Base-by-base conservation (phyloP, 768 basidiomycete species). In the Mycena sanguinolenta region DNA sequence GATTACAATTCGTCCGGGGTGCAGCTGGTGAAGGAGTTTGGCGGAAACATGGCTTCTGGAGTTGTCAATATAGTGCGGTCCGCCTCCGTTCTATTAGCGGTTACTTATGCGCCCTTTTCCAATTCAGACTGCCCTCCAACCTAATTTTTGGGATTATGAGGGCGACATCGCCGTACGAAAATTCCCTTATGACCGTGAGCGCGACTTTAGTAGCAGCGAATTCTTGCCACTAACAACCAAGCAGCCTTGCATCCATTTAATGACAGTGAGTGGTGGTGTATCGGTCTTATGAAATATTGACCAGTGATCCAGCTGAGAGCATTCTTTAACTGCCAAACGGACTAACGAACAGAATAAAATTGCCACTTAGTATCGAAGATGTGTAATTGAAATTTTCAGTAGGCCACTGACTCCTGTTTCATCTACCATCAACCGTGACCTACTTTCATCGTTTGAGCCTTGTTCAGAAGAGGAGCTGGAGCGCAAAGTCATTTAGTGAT, bases 171-270 rank as follows among this genome's bases (percentile, higher is more conserved):
- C 70, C 30, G 49, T 58, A 25, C 65, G 75, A 16, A 75, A 74
- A 53, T 75, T 75, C 64, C 75, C 75, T 10, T 75, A 75, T 42
- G 75, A 75, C 36, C 75, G 75, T 75, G 36, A 65, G 75, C 38
- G 19, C 8, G 67, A 4, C 17, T 58, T 27, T 58, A n/a, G 19
- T 39, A 23, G 9, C 10, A 19, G 8, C 16, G 12, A 32, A 25
- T 38, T 57, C 9, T 59, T 30, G 32, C 4, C 21, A 23, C 50
- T 59, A 19, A 42, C 36, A 2, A 21, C 46, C 13, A 49, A 58
- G 19, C 58, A 75, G 75, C 75, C 42, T 49, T 72, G 23, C 73
- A 75, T 67, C 75, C 75, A 5, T 75, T 61, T 36, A 75, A 75
- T 34, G 70, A 75, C 27, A 75, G 70, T 62, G 55, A 70, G 73